Base-by-base conservation (phyloP, 805 yeast species). In the Isabelozyma gotoi region DNA sequence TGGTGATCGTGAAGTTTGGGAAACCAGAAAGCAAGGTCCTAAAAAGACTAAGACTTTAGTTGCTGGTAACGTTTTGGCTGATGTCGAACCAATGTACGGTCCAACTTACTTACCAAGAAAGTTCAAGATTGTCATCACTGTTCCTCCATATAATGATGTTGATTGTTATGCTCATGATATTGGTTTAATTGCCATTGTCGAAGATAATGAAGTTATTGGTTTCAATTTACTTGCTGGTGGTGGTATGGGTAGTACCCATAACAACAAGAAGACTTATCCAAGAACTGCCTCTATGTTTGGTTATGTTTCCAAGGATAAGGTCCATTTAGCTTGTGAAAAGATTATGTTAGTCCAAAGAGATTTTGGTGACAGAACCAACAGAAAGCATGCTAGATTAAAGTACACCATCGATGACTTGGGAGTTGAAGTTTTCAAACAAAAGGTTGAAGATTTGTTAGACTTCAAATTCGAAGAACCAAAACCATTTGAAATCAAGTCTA, bases 181-280 rank as follows among this genome's bases (percentile, higher is more conserved):
- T 54, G 98, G 98, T 53, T 76, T 92, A 53, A 80, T 92, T 63
- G 90, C 97, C 24, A 90, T 92, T 58, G 82, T 89, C 37, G 81
- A 80, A 50, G 80, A 79, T 53, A 77, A 82, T 57, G 75, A 79
- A 15, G 80, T 85, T 36, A 62, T 76, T 46, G 98, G 98, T 44
- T 92, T 81, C 76, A 92, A 92, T 59, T 81, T 92, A 41, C 78
- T 86, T 47, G 96, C 85, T 51, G 98, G 98, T 67, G 98, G 98
- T 73, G 98, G 98, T 77, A 92, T 92, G 98, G 98, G 98, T 57
- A 81, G 96, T 34, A 92, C 98, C 11, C 98, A 92, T 66, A 92
- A 91, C 77, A 92, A 92, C 74, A 85, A 85, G 60, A 92, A 92
- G 77, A 92, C 98, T 0, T 92, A 92, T 63, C 98, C 98, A 57